Base-by-base conservation (phyloP, 306 rosid genomes). In the Rosa lucieae region DNA sequence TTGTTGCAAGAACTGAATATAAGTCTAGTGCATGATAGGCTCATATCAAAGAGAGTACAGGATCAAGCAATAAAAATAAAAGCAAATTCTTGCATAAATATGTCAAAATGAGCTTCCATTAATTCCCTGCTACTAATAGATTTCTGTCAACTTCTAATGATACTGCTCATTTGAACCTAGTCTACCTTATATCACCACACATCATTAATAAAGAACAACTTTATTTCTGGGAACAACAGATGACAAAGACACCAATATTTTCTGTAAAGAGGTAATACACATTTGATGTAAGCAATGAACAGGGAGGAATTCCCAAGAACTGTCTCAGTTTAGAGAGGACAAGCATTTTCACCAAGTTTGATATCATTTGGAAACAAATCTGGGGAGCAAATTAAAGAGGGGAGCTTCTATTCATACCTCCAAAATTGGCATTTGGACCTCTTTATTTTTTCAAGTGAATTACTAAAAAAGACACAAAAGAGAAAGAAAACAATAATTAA, bases 1-100 rank as follows among this genome's bases (percentile, higher is more conserved):
- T 12, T 52, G 79, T 32, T 11, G 51, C 80, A 47, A 49, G 79
- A 80, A 69, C 35, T 47, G 42, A 74, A 51, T 69, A 62, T 29
- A 76, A 72, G 47, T 65, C 56, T n/a, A 76, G 46, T 21, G 59
- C 17, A 67, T 21, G 63, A 13, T 0, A 46, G 69, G 49, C 3
- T 75, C 20, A 18, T 35, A 69, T 70, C 29, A 37, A 58, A 52
- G 0, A 67, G 11, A 21, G n/a, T 37, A 67, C 66, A 18, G 56
- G 15, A 70, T 62, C 56, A 71, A 67, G 53, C 12, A 47, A 74
- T 10, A 44, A 39, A 48, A 61, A 17, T 48, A 37, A 5, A 39
- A 20, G 4, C 8, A 67, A 26, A 40, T n/a, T 5, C 5, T 73
- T 37, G 39, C 66, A 72, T 17, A 72, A 40, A 32, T 35, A 71